Evolutionary conservation across 129 eudicot species (phyloP).

Genomic region (Centrapalus pauciflorus): DNA sequence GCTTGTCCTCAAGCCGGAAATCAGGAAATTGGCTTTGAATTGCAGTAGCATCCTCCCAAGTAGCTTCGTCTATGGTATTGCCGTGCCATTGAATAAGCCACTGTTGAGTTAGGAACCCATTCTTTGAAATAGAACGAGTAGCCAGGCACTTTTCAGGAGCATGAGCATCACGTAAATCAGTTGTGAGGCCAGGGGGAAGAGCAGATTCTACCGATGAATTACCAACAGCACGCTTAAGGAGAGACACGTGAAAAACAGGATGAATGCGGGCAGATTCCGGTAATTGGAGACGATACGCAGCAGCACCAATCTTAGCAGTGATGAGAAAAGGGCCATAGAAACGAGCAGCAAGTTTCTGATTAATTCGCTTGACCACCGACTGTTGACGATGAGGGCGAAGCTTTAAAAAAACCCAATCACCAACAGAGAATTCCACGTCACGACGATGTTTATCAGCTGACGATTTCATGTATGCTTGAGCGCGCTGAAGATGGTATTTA

Average conservation of each 20-base stretch:
- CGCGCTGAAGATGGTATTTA: background rate
- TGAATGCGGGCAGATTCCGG: background rate
- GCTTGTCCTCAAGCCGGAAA: background rate
- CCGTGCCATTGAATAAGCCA: background rate
- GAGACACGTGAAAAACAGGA: background rate
- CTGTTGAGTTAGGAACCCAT: background rate
- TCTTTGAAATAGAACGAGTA: background rate
- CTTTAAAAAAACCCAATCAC: background rate
- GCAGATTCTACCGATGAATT: background rate
- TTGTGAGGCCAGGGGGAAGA: background rate
- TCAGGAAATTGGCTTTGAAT: background rate
- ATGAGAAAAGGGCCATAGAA: background rate
- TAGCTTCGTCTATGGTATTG: background rate
- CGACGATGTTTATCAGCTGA: background rate
- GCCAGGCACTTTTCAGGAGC: background rate
- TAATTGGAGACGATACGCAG: background rate
- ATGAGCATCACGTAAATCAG: background rate
- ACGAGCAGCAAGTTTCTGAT: background rate
- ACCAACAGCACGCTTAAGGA: background rate
- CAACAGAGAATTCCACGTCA: background rate
- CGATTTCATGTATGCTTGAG: no score
- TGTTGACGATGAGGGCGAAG: background rate
- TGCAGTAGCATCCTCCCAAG: background rate
- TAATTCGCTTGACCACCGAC: background rate
- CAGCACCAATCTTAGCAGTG: background rate